Evolutionary conservation across 345 rosid species (phyloP).

Genomic region (Hypericum androsaemum): DNA sequence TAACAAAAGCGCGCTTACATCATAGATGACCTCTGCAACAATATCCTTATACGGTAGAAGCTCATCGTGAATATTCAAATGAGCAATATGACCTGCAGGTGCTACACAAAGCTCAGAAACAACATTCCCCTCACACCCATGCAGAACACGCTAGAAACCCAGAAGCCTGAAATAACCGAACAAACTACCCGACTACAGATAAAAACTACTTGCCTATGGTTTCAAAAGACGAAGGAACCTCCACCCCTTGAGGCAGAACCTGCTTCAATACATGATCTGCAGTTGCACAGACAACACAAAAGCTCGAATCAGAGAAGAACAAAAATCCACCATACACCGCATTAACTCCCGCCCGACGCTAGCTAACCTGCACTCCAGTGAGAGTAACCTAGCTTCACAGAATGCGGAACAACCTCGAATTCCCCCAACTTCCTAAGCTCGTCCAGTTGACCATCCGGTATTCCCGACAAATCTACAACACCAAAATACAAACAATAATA

Average conservation of each 20-base stretch:
- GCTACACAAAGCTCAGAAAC: constrained; percentile 2
- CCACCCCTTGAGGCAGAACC: constrained; percentile 77
- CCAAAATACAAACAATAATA: too few species aligned
- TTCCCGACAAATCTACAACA: too few species aligned
- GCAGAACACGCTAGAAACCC: too few species aligned
- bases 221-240: constrained; percentile 91
- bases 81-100: constrained; percentile 87
- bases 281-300: constrained; percentile 7
- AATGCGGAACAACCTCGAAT: constrained; percentile 28
- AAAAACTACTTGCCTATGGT: constrained; percentile 70
- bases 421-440: too few species aligned
- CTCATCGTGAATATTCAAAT: constrained; percentile 80
- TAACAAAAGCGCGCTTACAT: constrained; percentile 34
- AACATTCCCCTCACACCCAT: constrained; percentile 8
- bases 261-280: constrained; percentile 84
- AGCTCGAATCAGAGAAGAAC: constrained; percentile 6
- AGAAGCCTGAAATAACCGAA: too few species aligned
- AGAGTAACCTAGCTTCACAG: constrained; percentile 76
- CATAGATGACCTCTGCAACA: constrained; percentile 84
- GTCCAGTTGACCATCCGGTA: too few species aligned
- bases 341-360: not conserved
- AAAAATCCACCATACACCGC: not conserved
- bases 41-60: constrained; percentile 73
- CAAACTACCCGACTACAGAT: not conserved
- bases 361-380: constrained; percentile 78